These are phyloP conservation scores for Cercophora scortea DNA, from an alignment of 495 filamentous ascomycete genomes.

Conservation along the genomic window DNA sequence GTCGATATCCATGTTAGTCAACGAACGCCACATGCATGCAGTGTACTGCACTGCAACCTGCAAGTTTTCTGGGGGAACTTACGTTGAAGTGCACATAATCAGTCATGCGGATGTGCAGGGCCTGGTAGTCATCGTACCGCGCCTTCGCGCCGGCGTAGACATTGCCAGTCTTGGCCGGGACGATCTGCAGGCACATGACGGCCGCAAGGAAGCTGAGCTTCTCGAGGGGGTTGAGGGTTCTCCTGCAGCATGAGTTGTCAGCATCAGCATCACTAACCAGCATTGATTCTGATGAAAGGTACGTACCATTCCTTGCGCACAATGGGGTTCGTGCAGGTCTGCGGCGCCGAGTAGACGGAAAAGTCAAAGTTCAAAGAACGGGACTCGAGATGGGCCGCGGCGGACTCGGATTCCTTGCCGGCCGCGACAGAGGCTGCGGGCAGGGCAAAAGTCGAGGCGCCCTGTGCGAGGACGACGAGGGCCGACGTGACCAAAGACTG, in stretches of 20 bases:
- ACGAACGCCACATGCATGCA: no score
- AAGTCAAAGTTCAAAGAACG: not conserved
- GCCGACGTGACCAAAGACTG: not conserved
- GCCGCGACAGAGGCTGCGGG: not conserved
- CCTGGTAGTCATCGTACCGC: constrained; percentile 46
- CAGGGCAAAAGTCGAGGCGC: not conserved
- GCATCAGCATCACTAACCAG: not conserved
- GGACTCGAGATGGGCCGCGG: not conserved
- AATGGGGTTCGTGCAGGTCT: not conserved
- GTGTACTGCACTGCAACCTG: no score
- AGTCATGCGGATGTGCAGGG: constrained; percentile 35
- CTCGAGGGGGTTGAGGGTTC: not conserved
- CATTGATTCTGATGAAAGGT: no score
- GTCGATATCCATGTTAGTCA: no score
- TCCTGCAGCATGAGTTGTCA: not conserved
- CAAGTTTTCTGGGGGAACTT: constrained; percentile 21
- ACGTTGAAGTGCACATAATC: constrained; percentile 25
- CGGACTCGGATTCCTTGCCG: no score
- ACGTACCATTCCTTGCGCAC: not conserved
- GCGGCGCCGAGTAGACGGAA: not conserved
- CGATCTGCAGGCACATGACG: constrained; percentile 33
- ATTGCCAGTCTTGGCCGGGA: constrained; percentile 17
- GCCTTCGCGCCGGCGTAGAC: constrained; percentile 32
- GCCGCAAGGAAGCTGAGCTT: constrained; percentile 32
- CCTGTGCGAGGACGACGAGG: not conserved